These are phyloP conservation scores for Penstemon davidsonii DNA, from an alignment of 257 asterid genomes.

Conservation along the genomic window DNA sequence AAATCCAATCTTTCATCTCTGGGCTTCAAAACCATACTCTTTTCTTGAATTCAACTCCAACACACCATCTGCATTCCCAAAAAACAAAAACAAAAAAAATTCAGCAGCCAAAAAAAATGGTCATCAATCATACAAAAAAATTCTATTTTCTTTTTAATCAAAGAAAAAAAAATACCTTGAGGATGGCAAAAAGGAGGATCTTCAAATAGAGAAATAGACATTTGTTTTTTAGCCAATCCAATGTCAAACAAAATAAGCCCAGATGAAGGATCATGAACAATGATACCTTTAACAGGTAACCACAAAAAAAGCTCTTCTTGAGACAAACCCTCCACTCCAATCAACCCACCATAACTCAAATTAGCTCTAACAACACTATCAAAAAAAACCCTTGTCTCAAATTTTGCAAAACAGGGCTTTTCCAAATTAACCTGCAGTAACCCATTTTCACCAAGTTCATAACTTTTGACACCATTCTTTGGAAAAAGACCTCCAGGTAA, in stretches of 20 bases:
- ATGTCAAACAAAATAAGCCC: conserved; percentile 82
- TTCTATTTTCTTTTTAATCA: neutral
- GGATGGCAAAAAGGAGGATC: conserved; percentile 83
- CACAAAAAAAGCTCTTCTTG: conserved; percentile 87
- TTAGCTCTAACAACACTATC: conserved; percentile 78
- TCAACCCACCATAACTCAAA: conserved; percentile 77
- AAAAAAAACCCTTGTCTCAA: conserved; percentile 68
- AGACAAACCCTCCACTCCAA: conserved; percentile 73
- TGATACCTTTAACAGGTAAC: conserved; percentile 87
- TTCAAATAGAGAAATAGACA: conserved; percentile 82
- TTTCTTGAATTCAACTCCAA: conserved; percentile 31
- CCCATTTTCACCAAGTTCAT: conserved; percentile 53
- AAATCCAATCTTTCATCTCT: conserved; percentile 33
- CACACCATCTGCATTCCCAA: conserved; percentile 43
- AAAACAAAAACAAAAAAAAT: neutral
- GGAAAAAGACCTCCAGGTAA: conserved; percentile 86
- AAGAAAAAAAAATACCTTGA: conserved; percentile 37
- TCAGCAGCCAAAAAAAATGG: neutral
- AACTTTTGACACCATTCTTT: conserved; percentile 64
- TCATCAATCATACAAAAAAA: neutral
- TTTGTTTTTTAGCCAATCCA: conserved; percentile 80
- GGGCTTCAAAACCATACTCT: conserved; percentile 35
- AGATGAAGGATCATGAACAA: conserved; percentile 75
- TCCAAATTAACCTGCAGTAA: conserved; percentile 64
- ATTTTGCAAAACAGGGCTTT: conserved; percentile 72